Conservation (phyloP, 768 basidiomycete species). For the Mycena belliarum region DNA sequence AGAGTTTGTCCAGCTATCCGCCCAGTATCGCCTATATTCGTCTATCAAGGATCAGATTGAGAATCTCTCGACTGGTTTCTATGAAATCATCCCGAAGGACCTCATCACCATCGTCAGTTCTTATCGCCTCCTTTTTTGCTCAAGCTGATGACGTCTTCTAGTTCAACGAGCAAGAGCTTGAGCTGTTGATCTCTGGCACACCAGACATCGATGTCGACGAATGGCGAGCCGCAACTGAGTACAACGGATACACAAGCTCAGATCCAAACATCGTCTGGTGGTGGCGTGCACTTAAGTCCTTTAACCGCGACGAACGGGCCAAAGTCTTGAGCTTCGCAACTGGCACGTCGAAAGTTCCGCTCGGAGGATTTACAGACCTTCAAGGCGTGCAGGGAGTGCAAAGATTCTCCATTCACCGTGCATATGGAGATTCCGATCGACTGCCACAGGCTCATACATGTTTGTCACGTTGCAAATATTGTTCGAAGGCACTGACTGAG, state of each 20-base stretch:
- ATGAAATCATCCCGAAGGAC: slow-evolving; percentile 97
- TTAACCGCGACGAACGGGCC: slow-evolving; percentile 94
- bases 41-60: slow-evolving; percentile 97
- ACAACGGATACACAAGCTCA: slow-evolving; percentile 82
- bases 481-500: slow-evolving; percentile 13
- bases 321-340: slow-evolving; percentile 98
- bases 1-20: slow-evolving; percentile 95
- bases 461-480: slow-evolving; percentile 40
- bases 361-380: slow-evolving; percentile 93
- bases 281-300: slow-evolving; percentile 98
- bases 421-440: slow-evolving; percentile 83
- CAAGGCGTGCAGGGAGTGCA: slow-evolving; percentile 94
- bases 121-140: not conserved
- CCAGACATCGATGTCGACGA: slow-evolving; percentile 99
- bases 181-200: slow-evolving; percentile 92
- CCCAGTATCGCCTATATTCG: slow-evolving; percentile 89
- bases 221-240: slow-evolving; percentile 91
- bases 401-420: slow-evolving; percentile 93
- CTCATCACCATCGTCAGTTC: slow-evolving; percentile 84
- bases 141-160: slow-evolving; percentile 30
- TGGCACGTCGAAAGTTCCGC: slow-evolving; percentile 87
- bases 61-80: slow-evolving; percentile 86
- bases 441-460: slow-evolving; percentile 91
- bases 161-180: slow-evolving; percentile 95
- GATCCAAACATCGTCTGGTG: slow-evolving; percentile 99